Evolutionary conservation across 2,329 filamentous ascomycete genomes (phyloP).

Genomic region (Claviceps humidiphila): DNA sequence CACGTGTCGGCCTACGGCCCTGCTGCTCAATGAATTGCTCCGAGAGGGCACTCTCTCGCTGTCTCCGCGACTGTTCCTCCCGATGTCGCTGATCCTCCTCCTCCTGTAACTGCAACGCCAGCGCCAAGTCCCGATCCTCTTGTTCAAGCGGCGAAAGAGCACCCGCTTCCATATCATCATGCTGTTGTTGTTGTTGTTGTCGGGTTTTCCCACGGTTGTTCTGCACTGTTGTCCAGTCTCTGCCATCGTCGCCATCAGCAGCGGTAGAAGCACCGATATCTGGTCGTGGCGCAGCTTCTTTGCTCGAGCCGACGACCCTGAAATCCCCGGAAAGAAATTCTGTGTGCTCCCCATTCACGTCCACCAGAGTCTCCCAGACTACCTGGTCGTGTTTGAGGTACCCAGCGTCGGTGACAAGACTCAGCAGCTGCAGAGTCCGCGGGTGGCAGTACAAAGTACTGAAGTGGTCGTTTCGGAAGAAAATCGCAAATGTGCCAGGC

Average conservation of each 20-base stretch:
- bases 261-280: constrained; percentile 8
- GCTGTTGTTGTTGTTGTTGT: constrained; percentile 10
- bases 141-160: constrained; percentile 41
- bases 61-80: constrained; percentile 48
- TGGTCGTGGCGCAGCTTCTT: constrained; percentile 7
- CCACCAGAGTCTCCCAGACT: constrained; percentile 87
- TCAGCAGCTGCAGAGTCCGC: constrained; percentile 58
- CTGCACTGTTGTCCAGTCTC: constrained; percentile 44
- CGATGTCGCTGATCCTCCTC: constrained; percentile 75
- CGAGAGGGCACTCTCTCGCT: constrained; percentile 53
- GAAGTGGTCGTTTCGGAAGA: constrained; percentile 97
- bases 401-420: constrained; percentile 83
- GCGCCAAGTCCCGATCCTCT: constrained; percentile 75
- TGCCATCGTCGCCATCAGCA: constrained; percentile 16
- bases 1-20: constrained; percentile 23
- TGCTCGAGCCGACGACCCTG: constrained; percentile 54
- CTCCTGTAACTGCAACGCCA: constrained; percentile 86
- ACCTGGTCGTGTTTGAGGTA: constrained; percentile 81
- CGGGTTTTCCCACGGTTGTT: constrained; percentile 15
- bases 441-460: constrained; percentile 88
- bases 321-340: constrained; percentile 90
- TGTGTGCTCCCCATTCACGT: constrained; percentile 70
- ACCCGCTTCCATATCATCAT: constrained; percentile 12
- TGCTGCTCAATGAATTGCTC: constrained; percentile 59
- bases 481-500: constrained; percentile 71